Evolutionary conservation across 139 green algal species (phyloP).

Genomic region (Haematococcus lacustris): DNA sequence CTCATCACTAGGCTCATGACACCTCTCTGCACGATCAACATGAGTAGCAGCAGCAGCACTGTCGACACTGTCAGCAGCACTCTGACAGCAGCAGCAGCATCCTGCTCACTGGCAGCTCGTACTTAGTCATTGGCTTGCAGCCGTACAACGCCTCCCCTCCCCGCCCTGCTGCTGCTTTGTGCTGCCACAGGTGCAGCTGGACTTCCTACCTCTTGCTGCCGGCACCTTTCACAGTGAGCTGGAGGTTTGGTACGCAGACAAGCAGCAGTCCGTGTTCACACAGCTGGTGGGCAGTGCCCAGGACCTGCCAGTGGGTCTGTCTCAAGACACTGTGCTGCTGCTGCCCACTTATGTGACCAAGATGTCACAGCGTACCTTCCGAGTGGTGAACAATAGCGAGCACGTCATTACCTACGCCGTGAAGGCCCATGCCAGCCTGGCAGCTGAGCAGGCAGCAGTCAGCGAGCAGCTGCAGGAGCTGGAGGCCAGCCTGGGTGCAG

Average conservation of each 20-base stretch:
- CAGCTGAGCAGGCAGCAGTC: conserved; percentile 8
- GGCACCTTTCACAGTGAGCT: conserved; percentile 43
- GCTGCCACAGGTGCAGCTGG: conserved; percentile 23
- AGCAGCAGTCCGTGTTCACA: conserved; percentile 25
- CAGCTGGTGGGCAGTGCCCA: conserved; percentile 34
- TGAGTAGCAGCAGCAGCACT: too few relatives aligned
- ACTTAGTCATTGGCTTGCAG: too few relatives aligned
- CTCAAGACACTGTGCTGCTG: conserved; percentile 29
- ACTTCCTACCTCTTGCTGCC: conserved; percentile 39
- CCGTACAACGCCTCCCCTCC: too few relatives aligned
- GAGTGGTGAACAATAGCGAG: conserved; percentile 42
- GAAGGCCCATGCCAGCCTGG: conserved; percentile 18
- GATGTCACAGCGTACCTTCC: conserved; percentile 57
- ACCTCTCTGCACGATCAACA: too few relatives aligned
- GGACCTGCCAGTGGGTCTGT: conserved; percentile 50
- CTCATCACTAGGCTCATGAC: too few relatives aligned
- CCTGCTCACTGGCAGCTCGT: too few relatives aligned
- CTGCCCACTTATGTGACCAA: conserved; percentile 68
- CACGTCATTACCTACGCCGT: conserved; percentile 34
- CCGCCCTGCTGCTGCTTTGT: too few relatives aligned
- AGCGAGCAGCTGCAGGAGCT: not conserved
- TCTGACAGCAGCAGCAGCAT: too few relatives aligned
- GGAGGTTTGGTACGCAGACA: conserved; percentile 50
- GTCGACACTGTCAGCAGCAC: too few relatives aligned
- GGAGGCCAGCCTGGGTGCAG: not conserved